Evolutionary conservation across 2,329 filamentous ascomycete genomes (phyloP), one percentile per base, ranked within the genome.

Genomic region (Blastomyces parvus): DNA sequence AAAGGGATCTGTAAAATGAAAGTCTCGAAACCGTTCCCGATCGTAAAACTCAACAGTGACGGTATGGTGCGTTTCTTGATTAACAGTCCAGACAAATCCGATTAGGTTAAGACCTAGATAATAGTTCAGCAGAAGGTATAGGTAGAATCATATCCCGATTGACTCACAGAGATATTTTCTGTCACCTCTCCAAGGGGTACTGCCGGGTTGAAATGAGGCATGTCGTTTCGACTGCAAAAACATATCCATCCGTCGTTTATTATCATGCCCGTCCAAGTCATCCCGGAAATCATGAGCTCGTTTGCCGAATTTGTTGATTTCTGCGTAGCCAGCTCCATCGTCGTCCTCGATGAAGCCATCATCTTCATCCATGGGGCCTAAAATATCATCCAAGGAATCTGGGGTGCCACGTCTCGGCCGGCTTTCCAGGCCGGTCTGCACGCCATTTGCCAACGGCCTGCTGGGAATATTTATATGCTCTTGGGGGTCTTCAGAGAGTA

Each of bases 11-110:
- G 92, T 97, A 74, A 99, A 97, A 78, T 97, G 94, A 70, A 97
- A 97, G 74, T 97, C 91, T 58, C 93, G 85, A 73, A 96, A 89
- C 64, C 89, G 87, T 69, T 96, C 91, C 64, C 91, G 88, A 74
- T 99, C 95, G 74, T 97, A 97, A 74, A 99, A 99, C 71, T 97
- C 94, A 1, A 97, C 92, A 0, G 92, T 97, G 13, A 99, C 88
- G 1, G 94, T 99, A 73, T 97, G 86, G 69, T 93, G 88, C 0
- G 88, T 89, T 71, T 97, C 92, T 75, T 99, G 94, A 69, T 96
- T 90, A 22, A 99, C 90, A 0, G 93, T 97, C 91, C 94, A 99
- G 9, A 97, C 90, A 71, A 95, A 94, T 0, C 95, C 94, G 61
- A 92, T 90, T 64, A 99, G 79, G 72, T 97, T 97, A 50, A 97